Percentiles rank a stretch among this genome's conserved stretches.
Conservation (phyloP, 1,139 yeast species). For the Pichia sp. region DNA sequence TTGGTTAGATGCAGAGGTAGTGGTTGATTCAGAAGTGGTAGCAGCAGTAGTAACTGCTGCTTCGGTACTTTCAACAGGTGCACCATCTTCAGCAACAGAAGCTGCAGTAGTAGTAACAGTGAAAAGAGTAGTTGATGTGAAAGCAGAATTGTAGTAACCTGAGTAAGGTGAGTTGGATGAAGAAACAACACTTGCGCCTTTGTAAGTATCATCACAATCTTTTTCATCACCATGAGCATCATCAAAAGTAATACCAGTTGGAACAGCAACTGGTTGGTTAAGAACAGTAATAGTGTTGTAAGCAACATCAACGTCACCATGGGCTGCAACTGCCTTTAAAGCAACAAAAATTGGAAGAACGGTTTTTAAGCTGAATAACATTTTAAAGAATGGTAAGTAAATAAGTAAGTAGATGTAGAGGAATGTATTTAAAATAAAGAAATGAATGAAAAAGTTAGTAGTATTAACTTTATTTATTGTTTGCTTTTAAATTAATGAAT, state of each 20-base stretch:
- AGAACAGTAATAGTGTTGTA: constrained; percentile 6
- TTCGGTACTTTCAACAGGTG: not conserved
- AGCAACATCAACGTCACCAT: constrained; percentile 1
- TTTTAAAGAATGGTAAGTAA: not conserved
- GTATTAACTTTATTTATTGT: not conserved
- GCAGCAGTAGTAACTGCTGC: not conserved
- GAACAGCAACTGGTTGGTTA: constrained; percentile 1
- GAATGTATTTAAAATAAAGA: not conserved
- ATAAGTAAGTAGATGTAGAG: not conserved
- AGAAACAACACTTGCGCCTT: not conserved
- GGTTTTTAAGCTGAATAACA: constrained; percentile 8
- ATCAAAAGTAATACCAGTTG: constrained; percentile 2
- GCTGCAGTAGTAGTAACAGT: constrained; percentile 2
- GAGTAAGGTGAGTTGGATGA: not conserved
- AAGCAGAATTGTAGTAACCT: not conserved
- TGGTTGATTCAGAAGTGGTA: not conserved
- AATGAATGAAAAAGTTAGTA: not conserved
- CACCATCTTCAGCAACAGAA: not conserved
- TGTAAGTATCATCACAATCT: not conserved
- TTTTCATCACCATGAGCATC: not conserved
- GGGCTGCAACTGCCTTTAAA: not conserved
- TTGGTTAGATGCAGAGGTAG: constrained; percentile 1
- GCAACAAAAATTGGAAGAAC: constrained; percentile 2
- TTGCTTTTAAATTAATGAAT: not conserved
- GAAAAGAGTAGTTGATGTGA: not conserved